Percentiles rank a stretch among this genome's conserved stretches.
These are phyloP conservation scores for Arabidopsis thaliana DNA, from an alignment of 345 rosid species.

Conservation along the genomic window TAIR10.1 NC_003075.7:16317001-16317500, in stretches of 20 bases:
- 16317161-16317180: conserved; percentile 69
- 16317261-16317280: background rate
- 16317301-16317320: conserved; percentile 53
- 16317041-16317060: conserved; percentile 67
- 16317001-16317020: conserved; percentile 84
- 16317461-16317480: conserved; percentile 77
- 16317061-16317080: conserved; percentile 42
- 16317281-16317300: conserved; percentile 3
- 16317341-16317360: conserved; percentile 70
- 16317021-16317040: conserved; percentile 59
- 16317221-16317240: conserved; percentile 35
- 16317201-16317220: conserved; percentile 59
- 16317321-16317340: conserved; percentile 75
- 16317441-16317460: conserved; percentile 77
- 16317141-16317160: conserved; percentile 57
- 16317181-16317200: conserved; percentile 67
- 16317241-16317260: background rate
- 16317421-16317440: conserved; percentile 69
- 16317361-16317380: too few species aligned
- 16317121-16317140: background rate
- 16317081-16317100: background rate
- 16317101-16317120: background rate
- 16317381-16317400: background rate
- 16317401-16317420: background rate
- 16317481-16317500: conserved; percentile 82